Percentiles rank a stretch among this genome's conserved stretches.
Conservation (phyloP, 73 alveolate genomes). For the Paramecium caudatum region DNA sequence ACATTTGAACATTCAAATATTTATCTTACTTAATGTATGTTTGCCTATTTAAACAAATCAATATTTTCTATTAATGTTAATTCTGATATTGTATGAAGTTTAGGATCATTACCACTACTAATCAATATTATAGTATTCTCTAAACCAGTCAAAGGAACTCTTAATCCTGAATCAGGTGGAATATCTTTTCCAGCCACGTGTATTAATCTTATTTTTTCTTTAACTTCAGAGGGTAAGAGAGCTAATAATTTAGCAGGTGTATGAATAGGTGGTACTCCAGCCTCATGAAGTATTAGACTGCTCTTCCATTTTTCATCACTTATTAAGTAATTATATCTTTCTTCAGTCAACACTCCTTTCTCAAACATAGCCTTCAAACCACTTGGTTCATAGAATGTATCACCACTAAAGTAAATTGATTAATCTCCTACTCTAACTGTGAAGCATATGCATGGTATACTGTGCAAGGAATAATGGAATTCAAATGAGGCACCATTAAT, state of each 20-base stretch:
- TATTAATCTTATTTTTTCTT: slow-evolving; percentile 61
- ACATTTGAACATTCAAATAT: slow-evolving; percentile 41
- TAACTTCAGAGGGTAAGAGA: slow-evolving; percentile 8
- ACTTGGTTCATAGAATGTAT: slow-evolving; percentile 67
- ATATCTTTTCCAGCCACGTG: slow-evolving; percentile 72
- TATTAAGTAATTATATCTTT: slow-evolving; percentile 22
- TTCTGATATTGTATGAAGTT: slow-evolving; percentile 34
- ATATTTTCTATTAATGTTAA: slow-evolving; percentile 45
- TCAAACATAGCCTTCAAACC: slow-evolving; percentile 6
- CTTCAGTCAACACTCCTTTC: slow-evolving; percentile 53
- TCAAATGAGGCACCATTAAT: slow-evolving; percentile 70
- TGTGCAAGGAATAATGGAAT: slow-evolving; percentile 66
- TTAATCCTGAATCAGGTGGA: slow-evolving; percentile 68
- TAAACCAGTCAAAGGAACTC: slow-evolving; percentile 60
- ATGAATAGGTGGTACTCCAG: slow-evolving; percentile 77
- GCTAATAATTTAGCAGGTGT: slow-evolving; percentile 65
- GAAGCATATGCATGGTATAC: slow-evolving; percentile 67
- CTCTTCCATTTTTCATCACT: slow-evolving; percentile 39
- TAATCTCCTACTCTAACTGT: slow-evolving; percentile 44
- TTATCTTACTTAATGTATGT: slow-evolving; percentile 50
- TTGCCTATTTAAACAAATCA: slow-evolving; percentile 59
- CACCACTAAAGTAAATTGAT: slow-evolving; percentile 61
- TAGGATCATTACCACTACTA: not conserved
- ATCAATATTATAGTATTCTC: slow-evolving; percentile 58
- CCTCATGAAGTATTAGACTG: slow-evolving; percentile 62